Conservation (phyloP, 257 asterid species). For the Gentiana macrophylla region DNA sequence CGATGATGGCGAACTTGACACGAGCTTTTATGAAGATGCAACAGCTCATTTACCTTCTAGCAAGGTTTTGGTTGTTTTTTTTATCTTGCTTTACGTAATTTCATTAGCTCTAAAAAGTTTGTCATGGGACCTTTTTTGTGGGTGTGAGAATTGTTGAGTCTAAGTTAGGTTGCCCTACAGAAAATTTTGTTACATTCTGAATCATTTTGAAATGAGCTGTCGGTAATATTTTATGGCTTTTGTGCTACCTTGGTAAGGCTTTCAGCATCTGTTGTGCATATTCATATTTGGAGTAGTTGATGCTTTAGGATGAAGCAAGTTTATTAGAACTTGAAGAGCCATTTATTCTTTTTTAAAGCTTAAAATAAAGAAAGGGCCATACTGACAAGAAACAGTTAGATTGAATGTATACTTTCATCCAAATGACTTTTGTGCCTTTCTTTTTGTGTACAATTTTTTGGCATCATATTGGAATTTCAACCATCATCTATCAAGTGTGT, state of each 20-base stretch:
- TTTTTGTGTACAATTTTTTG: background rate
- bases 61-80: constrained; percentile 40
- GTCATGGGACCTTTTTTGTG: too few relatives aligned
- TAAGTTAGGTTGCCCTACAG: background rate
- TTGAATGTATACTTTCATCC: background rate
- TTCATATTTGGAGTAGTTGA: background rate
- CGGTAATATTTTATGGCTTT: background rate
- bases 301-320: background rate
- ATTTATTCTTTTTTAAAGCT: background rate
- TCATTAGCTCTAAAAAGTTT: too few relatives aligned
- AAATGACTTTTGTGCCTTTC: background rate
- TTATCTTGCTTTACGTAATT: background rate
- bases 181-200: background rate
- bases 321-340: background rate
- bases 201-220: background rate
- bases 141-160: background rate
- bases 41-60: constrained; percentile 39
- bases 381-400: background rate
- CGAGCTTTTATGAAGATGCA: constrained; percentile 43
- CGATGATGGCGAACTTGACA: constrained; percentile 31
- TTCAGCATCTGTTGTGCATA: too few relatives aligned
- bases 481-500: background rate
- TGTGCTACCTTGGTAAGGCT: background rate
- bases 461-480: background rate
- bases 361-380: background rate